A percentile compares a stretch with the other conserved stretches of the same genome.
phyloP scores from a whole-genome alignment of 2,329 filamentous ascomycete species.

The Fusarium denticulatum region DNA sequence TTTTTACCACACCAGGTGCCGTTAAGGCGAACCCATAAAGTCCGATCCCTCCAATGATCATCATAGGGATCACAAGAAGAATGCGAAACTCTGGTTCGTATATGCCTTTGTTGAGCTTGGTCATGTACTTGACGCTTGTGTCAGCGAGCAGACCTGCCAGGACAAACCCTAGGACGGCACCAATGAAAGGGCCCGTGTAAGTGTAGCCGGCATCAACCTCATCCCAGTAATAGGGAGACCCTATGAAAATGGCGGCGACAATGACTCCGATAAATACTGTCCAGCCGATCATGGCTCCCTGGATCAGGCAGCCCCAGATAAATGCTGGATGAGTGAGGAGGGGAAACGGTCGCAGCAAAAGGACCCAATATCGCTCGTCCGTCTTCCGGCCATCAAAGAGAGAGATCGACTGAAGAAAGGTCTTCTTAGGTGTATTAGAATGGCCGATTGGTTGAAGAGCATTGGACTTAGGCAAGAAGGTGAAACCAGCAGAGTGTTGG shows the following conservation, averaged over 20 bases:
- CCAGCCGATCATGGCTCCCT: conserved; percentile 94
- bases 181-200: conserved; percentile 86
- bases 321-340: conserved; percentile 87
- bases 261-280: conserved; percentile 91
- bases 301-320: conserved; percentile 80
- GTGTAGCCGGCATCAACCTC: conserved; percentile 86
- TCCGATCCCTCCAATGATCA: conserved; percentile 80
- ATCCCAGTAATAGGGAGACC: conserved; percentile 82
- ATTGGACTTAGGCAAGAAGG: conserved; percentile 46
- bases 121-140: conserved; percentile 74
- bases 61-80: conserved; percentile 81
- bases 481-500: conserved; percentile 38
- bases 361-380: conserved; percentile 74
- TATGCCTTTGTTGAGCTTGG: conserved; percentile 77
- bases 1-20: conserved; percentile 63
- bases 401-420: conserved; percentile 68
- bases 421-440: conserved; percentile 59
- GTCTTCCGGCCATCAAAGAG: conserved; percentile 87
- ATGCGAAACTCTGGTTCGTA: conserved; percentile 95
- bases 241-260: conserved; percentile 82
- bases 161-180: conserved; percentile 79
- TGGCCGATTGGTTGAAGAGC: conserved; percentile 50
- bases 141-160: conserved; percentile 81
- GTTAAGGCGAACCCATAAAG: conserved; percentile 87
- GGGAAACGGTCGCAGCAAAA: conserved; percentile 79